Evolutionary conservation across 192 early-diverging fungal species (phyloP).

Genomic region (Linnemannia zychae): DNA sequence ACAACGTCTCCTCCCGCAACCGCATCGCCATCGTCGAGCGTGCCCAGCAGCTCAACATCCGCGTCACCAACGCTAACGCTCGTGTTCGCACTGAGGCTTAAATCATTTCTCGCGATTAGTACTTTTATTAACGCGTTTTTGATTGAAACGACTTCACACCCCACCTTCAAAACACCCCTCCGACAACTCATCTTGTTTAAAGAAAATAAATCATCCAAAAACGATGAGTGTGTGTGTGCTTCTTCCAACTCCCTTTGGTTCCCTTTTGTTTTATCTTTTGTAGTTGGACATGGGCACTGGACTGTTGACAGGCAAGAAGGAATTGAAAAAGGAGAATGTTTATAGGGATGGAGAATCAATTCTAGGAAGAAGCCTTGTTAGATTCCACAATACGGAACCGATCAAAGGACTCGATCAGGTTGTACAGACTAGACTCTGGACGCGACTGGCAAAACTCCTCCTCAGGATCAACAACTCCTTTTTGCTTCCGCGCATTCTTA

Average conservation of each 20-base stretch:
- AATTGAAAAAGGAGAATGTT: background rate
- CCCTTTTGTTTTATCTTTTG: background rate
- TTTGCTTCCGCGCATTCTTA: slow-evolving; percentile 18
- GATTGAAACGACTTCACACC: slow-evolving; percentile 7
- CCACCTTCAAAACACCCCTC: slow-evolving; percentile 8
- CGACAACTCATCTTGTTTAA: slow-evolving; percentile 21
- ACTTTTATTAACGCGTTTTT: slow-evolving; percentile 2
- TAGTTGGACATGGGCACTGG: background rate
- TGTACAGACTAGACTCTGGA: slow-evolving; percentile 42
- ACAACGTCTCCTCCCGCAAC: slow-evolving; percentile 96
- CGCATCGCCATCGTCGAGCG: slow-evolving; percentile 92
- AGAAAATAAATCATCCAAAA: slow-evolving; percentile 23
- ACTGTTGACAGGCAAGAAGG: no score
- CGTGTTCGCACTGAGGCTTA: slow-evolving; percentile 86
- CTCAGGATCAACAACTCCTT: background rate
- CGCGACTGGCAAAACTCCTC: slow-evolving; percentile 38
- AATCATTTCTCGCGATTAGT: slow-evolving; percentile 27
- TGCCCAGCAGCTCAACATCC: slow-evolving; percentile 96
- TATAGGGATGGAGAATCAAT: background rate
- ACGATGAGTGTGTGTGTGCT: slow-evolving; percentile 25
- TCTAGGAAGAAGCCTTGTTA: background rate
- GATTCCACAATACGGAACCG: slow-evolving; percentile 48
- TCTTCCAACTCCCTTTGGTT: slow-evolving; percentile 1
- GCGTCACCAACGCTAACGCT: slow-evolving; percentile 94
- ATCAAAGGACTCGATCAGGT: slow-evolving; percentile 45